Evolutionary conservation across 257 asterid genomes (phyloP).

Genomic region (Rehmannia glutinosa): DNA sequence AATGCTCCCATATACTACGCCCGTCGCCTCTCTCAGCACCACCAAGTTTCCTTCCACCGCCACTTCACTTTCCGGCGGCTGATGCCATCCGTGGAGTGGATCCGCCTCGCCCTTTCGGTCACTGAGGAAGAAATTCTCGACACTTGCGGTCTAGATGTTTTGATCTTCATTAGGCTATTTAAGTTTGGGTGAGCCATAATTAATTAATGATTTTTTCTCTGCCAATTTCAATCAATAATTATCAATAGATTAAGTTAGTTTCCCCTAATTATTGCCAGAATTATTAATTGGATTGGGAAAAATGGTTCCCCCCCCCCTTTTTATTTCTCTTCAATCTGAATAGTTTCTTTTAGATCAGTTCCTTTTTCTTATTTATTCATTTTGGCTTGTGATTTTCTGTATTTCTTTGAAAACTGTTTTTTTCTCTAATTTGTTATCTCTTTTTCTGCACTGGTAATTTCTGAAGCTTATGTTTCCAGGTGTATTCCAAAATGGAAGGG

Average conservation of each 20-base stretch:
- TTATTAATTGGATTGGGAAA: too few species aligned
- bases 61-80: conserved; percentile 39
- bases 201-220: too few species aligned
- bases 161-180: conserved; percentile 63
- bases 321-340: too few species aligned
- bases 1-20: conserved; percentile 65
- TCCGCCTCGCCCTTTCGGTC: conserved; percentile 46
- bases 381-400: too few species aligned
- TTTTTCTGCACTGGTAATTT: too few species aligned
- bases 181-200: conserved; percentile 61
- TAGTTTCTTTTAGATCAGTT: neutral
- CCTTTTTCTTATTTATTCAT: too few species aligned
- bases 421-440: too few species aligned
- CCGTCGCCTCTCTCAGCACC: conserved; percentile 74
- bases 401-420: too few species aligned
- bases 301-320: too few species aligned
- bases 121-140: conserved; percentile 75
- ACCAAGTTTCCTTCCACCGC: conserved; percentile 30
- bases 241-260: neutral
- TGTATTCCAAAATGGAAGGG: too few species aligned
- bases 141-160: conserved; percentile 72
- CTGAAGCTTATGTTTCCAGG: too few species aligned
- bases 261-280: neutral
- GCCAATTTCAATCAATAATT: neutral
- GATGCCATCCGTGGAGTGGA: conserved; percentile 71